Percentiles rank a stretch among this genome's conserved stretches.
These are phyloP conservation scores for Grammothele lineata DNA, from an alignment of 768 basidiomycete genomes.

Conservation along the genomic window DNA sequence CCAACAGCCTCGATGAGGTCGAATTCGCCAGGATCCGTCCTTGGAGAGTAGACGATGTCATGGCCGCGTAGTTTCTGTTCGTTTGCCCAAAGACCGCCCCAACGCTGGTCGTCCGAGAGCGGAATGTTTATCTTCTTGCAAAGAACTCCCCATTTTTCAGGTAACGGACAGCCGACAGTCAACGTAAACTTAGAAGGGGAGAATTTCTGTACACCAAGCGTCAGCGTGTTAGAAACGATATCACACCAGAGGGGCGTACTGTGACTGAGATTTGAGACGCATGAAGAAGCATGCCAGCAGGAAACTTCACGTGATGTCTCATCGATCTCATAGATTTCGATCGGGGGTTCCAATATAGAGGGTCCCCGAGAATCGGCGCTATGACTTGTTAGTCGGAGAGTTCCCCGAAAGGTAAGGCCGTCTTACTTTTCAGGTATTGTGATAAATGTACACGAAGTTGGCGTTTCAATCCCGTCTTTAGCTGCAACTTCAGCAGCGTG, in stretches of 20 bases:
- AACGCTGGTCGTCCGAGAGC: neutral
- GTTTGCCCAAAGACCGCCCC: conserved; percentile 8
- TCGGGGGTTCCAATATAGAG: neutral
- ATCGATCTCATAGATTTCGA: neutral
- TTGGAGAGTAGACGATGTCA: neutral
- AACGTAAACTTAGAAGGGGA: too few relatives aligned
- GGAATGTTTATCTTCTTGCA: neutral
- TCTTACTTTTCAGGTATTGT: conserved; percentile 5
- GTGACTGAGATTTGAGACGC: neutral
- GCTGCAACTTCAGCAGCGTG: neutral
- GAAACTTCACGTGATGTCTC: neutral
- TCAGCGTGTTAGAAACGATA: too few relatives aligned
- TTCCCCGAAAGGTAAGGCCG: neutral
- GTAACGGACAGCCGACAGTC: too few relatives aligned
- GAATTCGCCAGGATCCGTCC: neutral
- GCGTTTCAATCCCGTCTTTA: conserved; percentile 4
- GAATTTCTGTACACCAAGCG: too few relatives aligned
- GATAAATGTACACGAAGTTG: conserved; percentile 9
- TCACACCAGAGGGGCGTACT: neutral
- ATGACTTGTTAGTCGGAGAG: neutral
- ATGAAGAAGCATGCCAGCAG: neutral
- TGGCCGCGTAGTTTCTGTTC: conserved; percentile 1
- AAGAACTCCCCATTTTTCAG: too few relatives aligned
- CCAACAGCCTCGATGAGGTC: neutral
- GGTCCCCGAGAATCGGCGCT: conserved; percentile 7